Evolutionary conservation across 169 alveolate genomes (phyloP), one percentile per base, ranked within the genome.

Genomic region (Eimeria maxima): DNA sequence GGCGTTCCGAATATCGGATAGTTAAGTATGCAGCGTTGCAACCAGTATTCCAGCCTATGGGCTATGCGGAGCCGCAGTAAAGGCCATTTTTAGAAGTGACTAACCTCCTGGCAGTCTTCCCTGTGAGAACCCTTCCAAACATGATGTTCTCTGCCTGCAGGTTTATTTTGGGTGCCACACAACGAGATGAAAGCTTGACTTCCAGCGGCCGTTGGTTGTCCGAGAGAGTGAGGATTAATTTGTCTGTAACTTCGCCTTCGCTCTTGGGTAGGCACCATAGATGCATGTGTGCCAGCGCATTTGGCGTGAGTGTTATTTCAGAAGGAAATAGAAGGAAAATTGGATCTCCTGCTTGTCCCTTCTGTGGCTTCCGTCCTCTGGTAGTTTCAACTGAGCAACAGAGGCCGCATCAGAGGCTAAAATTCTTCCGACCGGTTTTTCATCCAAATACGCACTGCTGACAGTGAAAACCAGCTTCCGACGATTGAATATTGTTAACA

Each of bases 161-260:
- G 88, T 96, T 98, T n/a, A 98, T 98, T 71, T 96, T 97, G 45
- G 99, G 99, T 38, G 97, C 97, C 3, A 98, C 97, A 29, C 99
- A 99, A 45, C 96, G 97, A 55, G 99, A 98, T 24, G 96, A 91
- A 18, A 99, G 95, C 20, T 97, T 97, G 65, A 98, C 95, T 57
- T 98, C 98, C 5, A 97, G 98, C 8, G 99, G 99, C 63, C 96
- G 97, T 6, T 99, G 99, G 96, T 98, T 98, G 96, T 98, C 99
- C 92, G 98, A 97, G 67, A 99, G 97, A 88, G 97, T 95, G 74
- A 98, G 97, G 29, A 98, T 97, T 53, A 99, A 95, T 65, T 97
- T 98, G 96, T 99, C 99, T 57, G 97, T 96, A 81, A 97, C 97
- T 73, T 97, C 98, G 8, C 98, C 98, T 60, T 98, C 98, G 44